phyloP scores from a whole-genome alignment of 306 rosid genomes.

The Dicorynia guianensis region DNA sequence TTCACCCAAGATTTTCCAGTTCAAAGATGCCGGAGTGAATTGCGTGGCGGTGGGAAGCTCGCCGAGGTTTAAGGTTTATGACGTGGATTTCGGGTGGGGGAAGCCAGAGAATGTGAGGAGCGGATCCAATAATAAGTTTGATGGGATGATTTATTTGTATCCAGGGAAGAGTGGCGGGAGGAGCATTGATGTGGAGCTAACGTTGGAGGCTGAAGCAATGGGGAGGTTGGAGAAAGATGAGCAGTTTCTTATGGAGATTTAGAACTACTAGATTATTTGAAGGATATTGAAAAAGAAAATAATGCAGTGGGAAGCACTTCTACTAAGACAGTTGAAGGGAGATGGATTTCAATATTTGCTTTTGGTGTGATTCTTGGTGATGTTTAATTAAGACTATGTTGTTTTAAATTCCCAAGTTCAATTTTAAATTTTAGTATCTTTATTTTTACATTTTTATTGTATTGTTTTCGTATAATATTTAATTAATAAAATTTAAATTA shows the following conservation, averaged over 20 bases:
- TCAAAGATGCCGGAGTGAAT: conserved; percentile 92
- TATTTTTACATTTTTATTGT: too few species aligned
- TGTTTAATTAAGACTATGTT: neutral
- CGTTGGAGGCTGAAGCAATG: conserved; percentile 74
- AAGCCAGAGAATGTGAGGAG: conserved; percentile 86
- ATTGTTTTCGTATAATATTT: too few species aligned
- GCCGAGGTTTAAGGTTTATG: conserved; percentile 92
- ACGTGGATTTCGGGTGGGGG: conserved; percentile 93
- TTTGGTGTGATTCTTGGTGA: neutral
- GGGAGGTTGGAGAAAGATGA: conserved; percentile 76
- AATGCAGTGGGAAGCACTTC: too few species aligned
- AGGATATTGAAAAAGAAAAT: too few species aligned
- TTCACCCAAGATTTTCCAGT: conserved; percentile 81
- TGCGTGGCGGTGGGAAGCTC: conserved; percentile 97
- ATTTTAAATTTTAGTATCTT: too few species aligned
- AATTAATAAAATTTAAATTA: too few species aligned
- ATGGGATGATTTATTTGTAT: conserved; percentile 90
- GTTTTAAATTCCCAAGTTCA: too few species aligned
- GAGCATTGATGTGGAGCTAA: conserved; percentile 91
- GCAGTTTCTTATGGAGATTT: conserved; percentile 70
- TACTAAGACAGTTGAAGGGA: too few species aligned
- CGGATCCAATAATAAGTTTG: conserved; percentile 86
- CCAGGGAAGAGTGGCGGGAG: conserved; percentile 91
- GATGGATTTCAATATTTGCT: neutral
- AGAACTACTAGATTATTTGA: neutral